phyloP scores from a whole-genome alignment of 1,284 basidiomycete species.

The Thelephora terrestris region DNA sequence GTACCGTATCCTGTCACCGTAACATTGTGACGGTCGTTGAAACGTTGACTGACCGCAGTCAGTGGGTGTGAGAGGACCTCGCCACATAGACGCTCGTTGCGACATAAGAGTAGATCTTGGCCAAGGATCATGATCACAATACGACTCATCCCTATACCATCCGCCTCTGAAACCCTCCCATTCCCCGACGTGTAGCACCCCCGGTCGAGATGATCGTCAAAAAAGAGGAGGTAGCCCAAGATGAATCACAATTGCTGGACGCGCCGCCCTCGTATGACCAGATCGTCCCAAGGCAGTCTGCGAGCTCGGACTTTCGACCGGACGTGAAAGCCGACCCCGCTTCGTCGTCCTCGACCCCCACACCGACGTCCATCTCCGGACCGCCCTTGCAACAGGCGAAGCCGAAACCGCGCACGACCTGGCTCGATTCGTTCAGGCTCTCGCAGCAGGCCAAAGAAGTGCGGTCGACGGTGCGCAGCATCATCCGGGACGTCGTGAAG shows the following conservation, averaged over 20 bases:
- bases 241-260: constrained; percentile 19
- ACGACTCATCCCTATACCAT: background rate
- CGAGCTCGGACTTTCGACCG: background rate
- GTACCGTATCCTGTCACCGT: no score
- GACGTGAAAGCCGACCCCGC: background rate
- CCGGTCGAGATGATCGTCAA: constrained; percentile 19
- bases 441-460: constrained; percentile 15
- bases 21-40: no score
- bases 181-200: background rate
- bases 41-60: no score
- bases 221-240: constrained; percentile 18
- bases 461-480: constrained; percentile 16
- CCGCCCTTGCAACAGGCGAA: background rate
- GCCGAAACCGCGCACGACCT: constrained; percentile 8
- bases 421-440: constrained; percentile 15
- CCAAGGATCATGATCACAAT: no score
- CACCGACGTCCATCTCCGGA: background rate
- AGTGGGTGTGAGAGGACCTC: no score
- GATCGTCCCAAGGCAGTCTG: constrained; percentile 6
- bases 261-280: constrained; percentile 24
- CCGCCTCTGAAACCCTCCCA: background rate
- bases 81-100: no score
- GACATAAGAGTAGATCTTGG: no score
- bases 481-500: constrained; percentile 22
- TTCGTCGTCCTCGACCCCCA: constrained; percentile 4